Base-by-base conservation (phyloP, 345 rosid species). In the Eucalyptus dawsonii region DNA sequence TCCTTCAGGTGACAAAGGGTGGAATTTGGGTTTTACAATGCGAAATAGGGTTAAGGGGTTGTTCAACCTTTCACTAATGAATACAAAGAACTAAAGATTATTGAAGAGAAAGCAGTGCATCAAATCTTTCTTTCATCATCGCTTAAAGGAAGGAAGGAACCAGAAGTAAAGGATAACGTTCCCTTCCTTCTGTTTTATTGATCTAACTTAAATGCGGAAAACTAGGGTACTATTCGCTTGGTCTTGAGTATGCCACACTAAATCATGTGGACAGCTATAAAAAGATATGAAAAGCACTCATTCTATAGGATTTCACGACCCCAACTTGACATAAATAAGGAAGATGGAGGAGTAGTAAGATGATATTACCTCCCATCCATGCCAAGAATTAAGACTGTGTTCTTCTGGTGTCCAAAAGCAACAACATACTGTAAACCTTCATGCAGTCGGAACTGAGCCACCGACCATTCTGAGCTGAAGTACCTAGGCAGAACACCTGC, bases 381-480 rank as follows among this genome's bases (percentile, higher is more conserved):
- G 88, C 95, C 95, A 88, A 92, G 90, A 88, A 94, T 92, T 25
- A 94, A 88, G 31, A 95, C 91, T 4, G 95, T 92, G 88, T 93
- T 93, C 93, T 93, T 91, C 88, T 91, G 93, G 85, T 90, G 93
- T 50, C 96, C 96, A 90, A 94, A 95, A 29, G 94, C 94, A 88
- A 93, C 95, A 87, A 90, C 87, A 90, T 92, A 93, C 67, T 88
- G 94, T 51, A 90, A 92, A 45, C 91, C 94, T 89, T 95, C 96
- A 27, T 72, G 92, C 90, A 94, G 86, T 29, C 93, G 93, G 88
- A 93, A 91, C 90, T 92, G 94, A 58, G 96, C 96, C 89, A 95
- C 93, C 5, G 96, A 95, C 96, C 96, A 93, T 90, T 94, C 94
- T 34, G 96, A 95, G 92, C 92, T 94, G 87, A 95, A 95, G 93